Conservation (phyloP, 2,329 filamentous ascomycete genomes). For the Aspergillus glaucus region DNA sequence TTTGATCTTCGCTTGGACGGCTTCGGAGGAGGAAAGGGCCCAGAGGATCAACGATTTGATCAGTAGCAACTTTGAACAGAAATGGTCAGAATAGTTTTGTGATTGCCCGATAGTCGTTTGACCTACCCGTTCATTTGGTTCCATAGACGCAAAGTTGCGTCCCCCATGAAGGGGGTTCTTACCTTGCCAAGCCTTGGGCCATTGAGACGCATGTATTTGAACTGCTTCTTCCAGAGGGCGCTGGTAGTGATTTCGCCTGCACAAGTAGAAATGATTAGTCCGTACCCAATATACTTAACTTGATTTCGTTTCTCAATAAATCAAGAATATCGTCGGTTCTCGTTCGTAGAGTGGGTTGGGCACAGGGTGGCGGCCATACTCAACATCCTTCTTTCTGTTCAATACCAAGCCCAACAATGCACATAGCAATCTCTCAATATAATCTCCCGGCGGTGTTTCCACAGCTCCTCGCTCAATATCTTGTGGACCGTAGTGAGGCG, state of each 20-base stretch:
- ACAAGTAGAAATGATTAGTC: constrained; percentile 22
- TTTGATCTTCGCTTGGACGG: constrained; percentile 72
- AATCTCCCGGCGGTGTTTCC: constrained; percentile 70
- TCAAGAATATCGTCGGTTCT: not conserved
- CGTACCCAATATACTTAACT: constrained; percentile 1
- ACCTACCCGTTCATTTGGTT: constrained; percentile 70
- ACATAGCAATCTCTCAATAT: constrained; percentile 83
- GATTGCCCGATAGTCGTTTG: not conserved
- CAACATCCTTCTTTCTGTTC: constrained; percentile 97
- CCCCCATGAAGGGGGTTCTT: constrained; percentile 77
- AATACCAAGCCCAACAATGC: constrained; percentile 79
- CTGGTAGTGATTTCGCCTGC: constrained; percentile 82
- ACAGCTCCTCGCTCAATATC: constrained; percentile 85
- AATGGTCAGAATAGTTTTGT: constrained; percentile 5
- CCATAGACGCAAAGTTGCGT: constrained; percentile 75
- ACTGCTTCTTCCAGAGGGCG: constrained; percentile 92
- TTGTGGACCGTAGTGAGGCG: constrained; percentile 86
- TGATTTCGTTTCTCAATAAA: not conserved
- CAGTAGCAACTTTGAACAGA: constrained; percentile 61
- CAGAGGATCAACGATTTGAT: constrained; percentile 79
- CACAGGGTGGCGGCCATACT: constrained; percentile 57
- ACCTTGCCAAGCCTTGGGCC: constrained; percentile 75
- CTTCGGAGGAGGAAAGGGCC: constrained; percentile 83
- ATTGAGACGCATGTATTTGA: constrained; percentile 76
- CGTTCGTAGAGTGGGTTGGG: constrained; percentile 4